Evolutionary conservation across 2,329 filamentous ascomycete species (phyloP), one percentile per base, ranked within the genome.

Genomic region (Epichloe coenophiala): DNA sequence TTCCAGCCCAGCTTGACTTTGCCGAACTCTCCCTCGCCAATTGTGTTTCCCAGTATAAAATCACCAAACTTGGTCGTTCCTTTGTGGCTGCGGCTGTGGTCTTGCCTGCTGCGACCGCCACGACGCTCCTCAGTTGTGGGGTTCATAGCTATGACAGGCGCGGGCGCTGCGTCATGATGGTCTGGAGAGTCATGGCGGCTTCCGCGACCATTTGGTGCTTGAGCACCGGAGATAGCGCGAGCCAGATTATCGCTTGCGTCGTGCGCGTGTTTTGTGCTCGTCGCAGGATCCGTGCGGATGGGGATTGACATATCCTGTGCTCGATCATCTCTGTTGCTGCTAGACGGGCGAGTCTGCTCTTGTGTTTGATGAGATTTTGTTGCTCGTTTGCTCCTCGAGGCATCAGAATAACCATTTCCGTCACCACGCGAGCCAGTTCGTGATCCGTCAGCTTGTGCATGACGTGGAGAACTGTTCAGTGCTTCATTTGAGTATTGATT

Each of bases 1-100:
- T 96, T 97, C 93, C 93, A 98, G 27, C 93, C 93, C 62, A 97
- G 81, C 68, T 96, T 97, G 60, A 98, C 93, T 66, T 98, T 98
- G 57, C 93, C 93, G 65, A 98, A 98, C 68, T 98, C 93, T 55
- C 93, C 93, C 71, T 98, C 93, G 47, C 93, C 93, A 47, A 98
- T 84, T 2, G 91, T 97, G 66, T 95, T 91, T 37, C 93, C 93
- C 3, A 98, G 77, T 54, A 95, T 88, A 67, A 97, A 98, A 56
- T 96, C 89, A 53, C 91, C 91, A 64, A 98, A 97, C 57, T 88
- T 90, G 41, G 85, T 89, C 9, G 63, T 70, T 81, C 71, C 63
- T 47, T 94, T 95, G 59, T 82, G 63, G 51, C 55, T 61, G 17
- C 66, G 63, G 55, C 62, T 66, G 47, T 82, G 77, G 55, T 84